These are phyloP conservation scores for Tetrahymena thermophila DNA, from an alignment of 73 alveolate genomes.

Conservation along the genomic window DNA sequence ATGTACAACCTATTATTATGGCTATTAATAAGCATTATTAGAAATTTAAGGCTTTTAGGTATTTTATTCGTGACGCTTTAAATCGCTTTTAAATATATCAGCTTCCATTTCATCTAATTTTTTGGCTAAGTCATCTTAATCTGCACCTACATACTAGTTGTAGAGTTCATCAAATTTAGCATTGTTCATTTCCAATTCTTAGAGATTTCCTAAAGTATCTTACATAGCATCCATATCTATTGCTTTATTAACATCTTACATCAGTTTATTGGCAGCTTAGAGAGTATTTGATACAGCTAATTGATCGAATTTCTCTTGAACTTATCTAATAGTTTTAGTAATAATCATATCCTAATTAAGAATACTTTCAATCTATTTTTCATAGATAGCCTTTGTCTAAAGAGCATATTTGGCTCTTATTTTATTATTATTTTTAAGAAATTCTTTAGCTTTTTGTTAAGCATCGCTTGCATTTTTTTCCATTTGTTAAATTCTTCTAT, in stretches of 20 bases:
- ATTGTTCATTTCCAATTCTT: background rate
- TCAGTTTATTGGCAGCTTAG: background rate
- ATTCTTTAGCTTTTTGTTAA: background rate
- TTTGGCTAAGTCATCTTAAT: background rate
- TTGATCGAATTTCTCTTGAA: background rate
- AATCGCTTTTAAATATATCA: background rate
- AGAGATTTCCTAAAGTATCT: background rate
- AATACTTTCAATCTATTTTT: background rate
- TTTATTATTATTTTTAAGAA: background rate
- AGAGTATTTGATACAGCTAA: background rate
- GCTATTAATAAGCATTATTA: background rate
- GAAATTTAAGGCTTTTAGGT: background rate
- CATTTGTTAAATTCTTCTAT: background rate
- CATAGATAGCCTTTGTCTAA: background rate
- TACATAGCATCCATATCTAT: background rate
- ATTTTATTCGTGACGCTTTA: background rate
- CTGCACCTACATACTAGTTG: background rate
- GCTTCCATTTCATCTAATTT: background rate
- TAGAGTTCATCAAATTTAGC: background rate
- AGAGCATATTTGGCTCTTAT: background rate
- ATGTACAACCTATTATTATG: background rate
- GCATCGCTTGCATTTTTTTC: background rate
- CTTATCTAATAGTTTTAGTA: background rate
- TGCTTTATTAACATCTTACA: background rate
- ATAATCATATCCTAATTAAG: background rate